phyloP scores from a whole-genome alignment of 495 filamentous ascomycete species.

The Trichoderma parareesei region DNA sequence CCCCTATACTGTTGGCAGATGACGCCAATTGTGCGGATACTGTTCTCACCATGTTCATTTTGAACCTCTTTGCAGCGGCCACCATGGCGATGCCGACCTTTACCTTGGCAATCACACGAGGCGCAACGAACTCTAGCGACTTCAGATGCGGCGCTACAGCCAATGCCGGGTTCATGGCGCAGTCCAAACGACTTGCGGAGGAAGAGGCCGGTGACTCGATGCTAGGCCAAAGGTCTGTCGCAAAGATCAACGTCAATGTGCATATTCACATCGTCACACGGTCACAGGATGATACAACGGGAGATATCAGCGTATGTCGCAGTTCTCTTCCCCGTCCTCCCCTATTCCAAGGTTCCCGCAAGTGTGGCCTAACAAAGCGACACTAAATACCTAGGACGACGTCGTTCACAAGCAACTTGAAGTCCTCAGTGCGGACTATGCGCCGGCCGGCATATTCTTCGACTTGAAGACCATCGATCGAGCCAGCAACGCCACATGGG shows the following conservation, averaged over 20 bases:
- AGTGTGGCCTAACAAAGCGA: neutral
- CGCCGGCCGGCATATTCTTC: constrained; percentile 45
- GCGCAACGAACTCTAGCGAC: neutral
- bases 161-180: neutral
- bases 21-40: no score
- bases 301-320: neutral
- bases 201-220: neutral
- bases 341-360: neutral
- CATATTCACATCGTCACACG: neutral
- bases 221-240: neutral
- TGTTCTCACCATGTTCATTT: neutral
- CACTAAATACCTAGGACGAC: constrained; percentile 20
- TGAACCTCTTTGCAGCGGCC: neutral
- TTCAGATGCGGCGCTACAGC: neutral
- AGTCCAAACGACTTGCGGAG: neutral
- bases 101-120: no score
- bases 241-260: neutral
- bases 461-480: constrained; percentile 40
- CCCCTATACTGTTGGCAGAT: no score
- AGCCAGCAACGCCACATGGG: constrained; percentile 53
- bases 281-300: neutral
- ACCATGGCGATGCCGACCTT: neutral
- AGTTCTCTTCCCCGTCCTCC: neutral
- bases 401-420: constrained; percentile 35
- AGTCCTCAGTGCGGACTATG: constrained; percentile 44